Evolutionary conservation across 257 asterid genomes (phyloP).

Genomic region (Orobanche coerulescens): DNA sequence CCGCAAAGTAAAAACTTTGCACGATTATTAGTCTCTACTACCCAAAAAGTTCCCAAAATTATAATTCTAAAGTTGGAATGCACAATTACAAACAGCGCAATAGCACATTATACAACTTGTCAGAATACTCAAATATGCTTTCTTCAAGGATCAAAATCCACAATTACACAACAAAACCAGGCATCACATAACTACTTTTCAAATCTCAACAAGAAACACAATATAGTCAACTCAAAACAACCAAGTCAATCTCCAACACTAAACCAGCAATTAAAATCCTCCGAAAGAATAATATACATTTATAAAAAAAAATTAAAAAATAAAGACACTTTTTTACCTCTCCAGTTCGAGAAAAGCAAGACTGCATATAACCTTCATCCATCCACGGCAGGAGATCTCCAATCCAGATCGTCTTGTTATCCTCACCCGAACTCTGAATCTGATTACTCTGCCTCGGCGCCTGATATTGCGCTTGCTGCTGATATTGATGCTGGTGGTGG

Average conservation of each 20-base stretch:
- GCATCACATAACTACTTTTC: background rate
- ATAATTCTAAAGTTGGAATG: background rate
- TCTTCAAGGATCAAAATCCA: background rate
- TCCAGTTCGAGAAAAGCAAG: slow-evolving; percentile 53
- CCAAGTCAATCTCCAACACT: background rate
- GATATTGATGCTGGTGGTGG: slow-evolving; percentile 36
- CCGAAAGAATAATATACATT: background rate
- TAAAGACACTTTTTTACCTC: slow-evolving; percentile 39
- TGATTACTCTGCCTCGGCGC: slow-evolving; percentile 32
- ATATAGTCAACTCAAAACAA: background rate
- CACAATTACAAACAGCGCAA: background rate
- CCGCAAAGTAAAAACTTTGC: too few species aligned
- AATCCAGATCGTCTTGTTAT: slow-evolving; percentile 80
- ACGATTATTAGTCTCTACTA: background rate
- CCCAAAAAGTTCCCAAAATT: background rate
- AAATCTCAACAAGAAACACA: slow-evolving; percentile 4
- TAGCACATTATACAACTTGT: background rate
- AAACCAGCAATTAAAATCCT: background rate
- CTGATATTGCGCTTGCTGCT: slow-evolving; percentile 29
- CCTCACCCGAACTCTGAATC: slow-evolving; percentile 52
- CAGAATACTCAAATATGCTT: background rate
- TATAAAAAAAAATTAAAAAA: background rate
- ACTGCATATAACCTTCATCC: slow-evolving; percentile 68
- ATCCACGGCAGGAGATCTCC: slow-evolving; percentile 91
- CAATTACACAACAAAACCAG: background rate